phyloP scores from a whole-genome alignment of 176 grass and related monocot species.

The Urochloa ruziziensis region DNA sequence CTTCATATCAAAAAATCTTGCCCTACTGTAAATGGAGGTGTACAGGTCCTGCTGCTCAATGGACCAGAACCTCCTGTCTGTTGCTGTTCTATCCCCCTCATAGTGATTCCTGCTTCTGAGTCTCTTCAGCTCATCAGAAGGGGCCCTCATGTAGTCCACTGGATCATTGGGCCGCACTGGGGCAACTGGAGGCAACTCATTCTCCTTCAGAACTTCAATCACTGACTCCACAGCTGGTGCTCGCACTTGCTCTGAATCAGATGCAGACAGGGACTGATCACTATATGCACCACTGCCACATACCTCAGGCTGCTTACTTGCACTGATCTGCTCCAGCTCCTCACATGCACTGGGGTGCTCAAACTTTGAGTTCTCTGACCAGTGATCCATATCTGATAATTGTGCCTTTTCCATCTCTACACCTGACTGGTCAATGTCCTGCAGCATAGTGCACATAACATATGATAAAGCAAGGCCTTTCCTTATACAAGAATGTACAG shows the following conservation, averaged over 20 bases:
- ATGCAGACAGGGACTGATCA: neutral
- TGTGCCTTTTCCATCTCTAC: neutral
- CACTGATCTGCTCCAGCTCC: neutral
- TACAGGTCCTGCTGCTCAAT: slow-evolving; percentile 37
- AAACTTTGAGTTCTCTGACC: too few species aligned
- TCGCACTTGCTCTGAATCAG: neutral
- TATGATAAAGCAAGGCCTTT: neutral
- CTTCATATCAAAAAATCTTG: neutral
- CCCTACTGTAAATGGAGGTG: neutral
- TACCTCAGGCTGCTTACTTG: neutral
- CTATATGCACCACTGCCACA: neutral
- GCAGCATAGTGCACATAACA: neutral
- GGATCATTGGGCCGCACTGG: neutral
- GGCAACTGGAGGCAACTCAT: too few species aligned
- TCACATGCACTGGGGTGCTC: too few species aligned
- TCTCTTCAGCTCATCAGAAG: slow-evolving; percentile 23
- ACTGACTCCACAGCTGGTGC: neutral
- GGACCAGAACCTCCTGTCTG: too few species aligned
- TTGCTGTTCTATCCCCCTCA: slow-evolving; percentile 26
- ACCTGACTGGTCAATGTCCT: neutral
- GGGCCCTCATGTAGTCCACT: neutral
- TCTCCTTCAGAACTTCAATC: slow-evolving; percentile 12
- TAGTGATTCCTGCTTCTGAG: slow-evolving; percentile 31
- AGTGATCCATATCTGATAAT: neutral
- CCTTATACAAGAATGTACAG: neutral